Evolutionary conservation across 768 basidiomycete genomes (phyloP).

Genomic region (Calocybe indica): DNA sequence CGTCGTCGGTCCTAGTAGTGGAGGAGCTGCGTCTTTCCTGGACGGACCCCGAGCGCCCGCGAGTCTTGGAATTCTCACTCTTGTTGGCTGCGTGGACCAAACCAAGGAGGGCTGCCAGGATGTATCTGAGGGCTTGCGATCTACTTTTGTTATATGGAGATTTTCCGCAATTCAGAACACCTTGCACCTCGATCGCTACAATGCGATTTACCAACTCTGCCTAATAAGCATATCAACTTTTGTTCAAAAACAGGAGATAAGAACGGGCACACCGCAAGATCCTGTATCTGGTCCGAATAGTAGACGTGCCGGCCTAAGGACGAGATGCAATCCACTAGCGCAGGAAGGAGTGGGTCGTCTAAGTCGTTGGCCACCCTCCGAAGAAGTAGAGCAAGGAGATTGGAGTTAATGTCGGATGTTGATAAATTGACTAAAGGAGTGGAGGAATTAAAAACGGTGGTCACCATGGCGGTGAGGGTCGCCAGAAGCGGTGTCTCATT

Average conservation of each 20-base stretch:
- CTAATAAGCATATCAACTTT: constrained; percentile 17
- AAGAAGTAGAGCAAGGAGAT: constrained; percentile 66
- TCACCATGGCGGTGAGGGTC: constrained; percentile 73
- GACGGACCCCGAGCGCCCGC: constrained; percentile 3
- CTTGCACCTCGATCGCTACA: constrained; percentile 62
- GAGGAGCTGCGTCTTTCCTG: constrained; percentile 13
- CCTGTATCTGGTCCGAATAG: constrained; percentile 94
- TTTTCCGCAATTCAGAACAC: constrained; percentile 36
- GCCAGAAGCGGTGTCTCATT: constrained; percentile 44
- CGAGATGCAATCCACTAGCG: constrained; percentile 70
- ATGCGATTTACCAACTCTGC: constrained; percentile 78
- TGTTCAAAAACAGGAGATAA: not conserved
- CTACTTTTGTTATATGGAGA: constrained; percentile 31
- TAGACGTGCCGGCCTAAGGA: constrained; percentile 89
- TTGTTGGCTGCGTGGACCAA: constrained; percentile 61
- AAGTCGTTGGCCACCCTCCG: constrained; percentile 59
- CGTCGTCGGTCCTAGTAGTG: constrained; percentile 20
- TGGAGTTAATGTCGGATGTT: constrained; percentile 83
- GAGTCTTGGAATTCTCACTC: constrained; percentile 24
- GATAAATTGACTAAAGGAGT: constrained; percentile 85
- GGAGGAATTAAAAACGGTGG: constrained; percentile 75
- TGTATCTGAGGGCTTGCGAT: constrained; percentile 61
- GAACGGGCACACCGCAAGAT: constrained; percentile 53
- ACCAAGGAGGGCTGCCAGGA: constrained; percentile 65
- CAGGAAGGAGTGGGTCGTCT: constrained; percentile 58